phyloP scores from a whole-genome alignment of 768 basidiomycete species.

The Fistulinella prunicolor region DNA sequence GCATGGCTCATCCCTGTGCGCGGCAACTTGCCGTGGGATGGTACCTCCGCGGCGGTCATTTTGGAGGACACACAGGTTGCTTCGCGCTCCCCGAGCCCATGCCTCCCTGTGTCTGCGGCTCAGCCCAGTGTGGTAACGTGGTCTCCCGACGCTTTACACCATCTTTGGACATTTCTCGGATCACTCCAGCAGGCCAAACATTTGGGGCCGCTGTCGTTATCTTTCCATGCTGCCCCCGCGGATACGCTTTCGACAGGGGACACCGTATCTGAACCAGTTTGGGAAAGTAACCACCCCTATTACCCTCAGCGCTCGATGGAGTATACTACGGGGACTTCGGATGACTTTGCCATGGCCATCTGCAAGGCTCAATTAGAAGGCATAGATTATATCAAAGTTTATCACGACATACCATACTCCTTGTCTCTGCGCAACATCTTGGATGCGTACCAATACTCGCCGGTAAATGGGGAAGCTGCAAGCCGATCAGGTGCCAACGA shows the following conservation, averaged over 20 bases:
- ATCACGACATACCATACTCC: conserved; percentile 50
- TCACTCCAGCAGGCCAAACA: conserved; percentile 35
- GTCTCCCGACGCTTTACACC: conserved; percentile 41
- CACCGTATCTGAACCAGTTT: conserved; percentile 17
- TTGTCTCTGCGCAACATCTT: conserved; percentile 49
- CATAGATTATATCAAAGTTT: conserved; percentile 56
- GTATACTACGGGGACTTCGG: conserved; percentile 4
- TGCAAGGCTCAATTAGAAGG: conserved; percentile 25
- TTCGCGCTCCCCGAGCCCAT: conserved; percentile 18
- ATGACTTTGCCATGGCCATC: conserved; percentile 14
- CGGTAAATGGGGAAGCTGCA: conserved; percentile 5
- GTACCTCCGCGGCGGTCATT: conserved; percentile 42
- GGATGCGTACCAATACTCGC: conserved; percentile 46
- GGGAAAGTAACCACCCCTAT: conserved; percentile 27
- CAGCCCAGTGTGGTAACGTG: conserved; percentile 39
- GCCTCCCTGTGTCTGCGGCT: conserved; percentile 12
- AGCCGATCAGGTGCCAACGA: conserved; percentile 27
- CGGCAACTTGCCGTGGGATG: conserved; percentile 48
- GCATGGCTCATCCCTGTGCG: conserved; percentile 61
- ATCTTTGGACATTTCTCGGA: conserved; percentile 52
- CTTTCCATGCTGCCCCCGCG: conserved; percentile 40
- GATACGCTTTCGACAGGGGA: conserved; percentile 9
- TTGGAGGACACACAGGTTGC: conserved; percentile 27
- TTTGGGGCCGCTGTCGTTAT: conserved; percentile 48
- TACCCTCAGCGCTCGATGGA: conserved; percentile 14